phyloP scores from a whole-genome alignment of 2,329 filamentous ascomycete species.

The Intubia oerlemansii region DNA sequence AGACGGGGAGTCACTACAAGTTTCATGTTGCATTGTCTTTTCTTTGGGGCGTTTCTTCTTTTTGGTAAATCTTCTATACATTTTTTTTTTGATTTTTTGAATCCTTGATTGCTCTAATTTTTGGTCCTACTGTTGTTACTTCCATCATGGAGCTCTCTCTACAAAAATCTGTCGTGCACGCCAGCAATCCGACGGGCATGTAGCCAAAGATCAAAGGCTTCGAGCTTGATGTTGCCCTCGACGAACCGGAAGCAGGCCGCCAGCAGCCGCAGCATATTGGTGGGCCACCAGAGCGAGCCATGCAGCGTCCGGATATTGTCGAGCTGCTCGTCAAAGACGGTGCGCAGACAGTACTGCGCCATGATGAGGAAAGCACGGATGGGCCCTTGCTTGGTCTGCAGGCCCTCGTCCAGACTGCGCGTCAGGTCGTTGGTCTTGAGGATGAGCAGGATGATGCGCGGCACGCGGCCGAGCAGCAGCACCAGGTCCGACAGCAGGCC shows the following conservation, averaged over 20 bases:
- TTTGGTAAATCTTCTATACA: not conserved
- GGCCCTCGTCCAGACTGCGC: constrained; percentile 75
- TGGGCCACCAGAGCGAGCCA: constrained; percentile 36
- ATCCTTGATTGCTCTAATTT: no score
- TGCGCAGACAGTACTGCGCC: constrained; percentile 44
- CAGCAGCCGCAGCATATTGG: constrained; percentile 30
- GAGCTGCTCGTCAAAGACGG: constrained; percentile 42
- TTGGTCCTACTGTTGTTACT: no score
- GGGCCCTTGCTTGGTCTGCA: constrained; percentile 50
- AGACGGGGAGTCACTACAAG: no score
- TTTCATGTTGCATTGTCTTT: not conserved
- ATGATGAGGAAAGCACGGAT: constrained; percentile 46
- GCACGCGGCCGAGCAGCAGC: constrained; percentile 69
- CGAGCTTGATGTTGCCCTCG: constrained; percentile 40
- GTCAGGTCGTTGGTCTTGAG: constrained; percentile 97
- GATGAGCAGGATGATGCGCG: constrained; percentile 80
- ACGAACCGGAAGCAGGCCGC: constrained; percentile 36
- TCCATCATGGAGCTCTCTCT: not conserved
- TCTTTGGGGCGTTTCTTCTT: not conserved
- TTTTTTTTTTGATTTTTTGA: not conserved
- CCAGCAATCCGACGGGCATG: constrained; percentile 26
- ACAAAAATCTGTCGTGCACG: constrained; percentile 3
- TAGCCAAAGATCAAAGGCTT: constrained; percentile 41
- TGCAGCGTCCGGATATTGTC: constrained; percentile 28
- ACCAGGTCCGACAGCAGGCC: constrained; percentile 79